Conservation (phyloP, 805 yeast genomes). For the Tetrapisispora phaffii region DNA sequence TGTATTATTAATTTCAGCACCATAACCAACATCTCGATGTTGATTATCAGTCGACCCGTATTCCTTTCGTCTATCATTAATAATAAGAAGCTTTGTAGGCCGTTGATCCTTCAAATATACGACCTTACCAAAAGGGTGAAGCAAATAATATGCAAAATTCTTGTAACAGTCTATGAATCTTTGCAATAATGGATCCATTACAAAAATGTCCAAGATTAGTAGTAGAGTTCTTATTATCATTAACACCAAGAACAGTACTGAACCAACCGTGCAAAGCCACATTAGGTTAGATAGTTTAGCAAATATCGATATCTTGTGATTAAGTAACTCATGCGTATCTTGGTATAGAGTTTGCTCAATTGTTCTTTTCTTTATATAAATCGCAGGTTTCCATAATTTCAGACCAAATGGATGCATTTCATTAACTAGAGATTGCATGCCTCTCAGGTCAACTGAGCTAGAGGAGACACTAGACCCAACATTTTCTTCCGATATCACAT, state of each 20-base stretch:
- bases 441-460: constrained; percentile 53
- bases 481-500: neutral
- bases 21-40: neutral
- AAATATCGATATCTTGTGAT: constrained; percentile 43
- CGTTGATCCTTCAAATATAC: constrained; percentile 42
- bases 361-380: constrained; percentile 84
- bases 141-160: constrained; percentile 55
- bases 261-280: constrained; percentile 57
- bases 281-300: constrained; percentile 57
- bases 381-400: constrained; percentile 95
- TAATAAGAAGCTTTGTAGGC: neutral
- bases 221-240: constrained; percentile 26
- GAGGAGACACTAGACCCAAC: neutral
- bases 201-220: too few species aligned
- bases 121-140: constrained; percentile 83
- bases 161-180: constrained; percentile 52
- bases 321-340: constrained; percentile 74
- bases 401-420: constrained; percentile 97
- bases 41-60: neutral
- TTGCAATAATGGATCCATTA: neutral
- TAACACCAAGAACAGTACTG: constrained; percentile 33
- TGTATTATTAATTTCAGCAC: neutral
- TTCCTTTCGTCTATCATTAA: neutral
- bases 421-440: constrained; percentile 94
- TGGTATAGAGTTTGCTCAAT: constrained; percentile 84